Base-by-base conservation (phyloP, 768 basidiomycete genomes). In the Boletellus emodensis region DNA sequence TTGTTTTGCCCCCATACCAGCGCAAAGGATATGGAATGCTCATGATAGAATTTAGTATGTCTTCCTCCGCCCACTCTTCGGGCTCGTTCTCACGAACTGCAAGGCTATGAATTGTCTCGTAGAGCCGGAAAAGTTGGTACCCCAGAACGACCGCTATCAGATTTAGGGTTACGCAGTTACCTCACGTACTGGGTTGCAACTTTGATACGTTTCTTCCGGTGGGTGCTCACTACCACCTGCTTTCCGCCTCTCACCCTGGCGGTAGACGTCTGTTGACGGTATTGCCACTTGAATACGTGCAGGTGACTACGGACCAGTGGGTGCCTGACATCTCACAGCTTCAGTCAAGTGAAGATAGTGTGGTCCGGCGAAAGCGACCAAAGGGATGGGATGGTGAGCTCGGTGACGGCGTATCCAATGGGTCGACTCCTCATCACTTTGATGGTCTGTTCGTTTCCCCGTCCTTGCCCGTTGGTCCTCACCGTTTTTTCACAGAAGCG, bases 11-110 rank as follows among this genome's bases (percentile, higher is more conserved):
- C 2, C 96, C 94, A 15, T 92, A 85, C 61, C 95, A 97, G 61
- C 78, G 83, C 51, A 81, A 85, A 59, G 90, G 93, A 6, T 96
- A 87, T 60, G 96, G 95, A 3, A 92, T 90, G 78, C 83, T 98
- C 22, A 79, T 99, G 78, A 97, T 98, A 55, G 95, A 99, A 72
- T 96, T 98, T 75, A 98, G 95, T 95, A 63, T 39, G 91, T 71
- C n/a, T 33, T 37, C 30, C 20, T 35, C 40, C 6, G 18, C 17
- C 22, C 14, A 32, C 12, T 20, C 8, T 12, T 46, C 32, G 37
- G 13, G 32, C 39, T 49, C 11, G 13, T 47, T 32, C 44, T 32
- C 26, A 50, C 14, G 22, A 22, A 2, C 40, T 44, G 15, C 34
- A 32, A 97, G 94, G 94, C 67, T 99, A 99, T 61, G 92, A 95